A percentile compares a stretch with the other conserved stretches of the same genome.
These are phyloP conservation scores for Stagonosporopsis rhizophila DNA, from an alignment of 2,329 filamentous ascomycete species.

Conservation along the genomic window DNA sequence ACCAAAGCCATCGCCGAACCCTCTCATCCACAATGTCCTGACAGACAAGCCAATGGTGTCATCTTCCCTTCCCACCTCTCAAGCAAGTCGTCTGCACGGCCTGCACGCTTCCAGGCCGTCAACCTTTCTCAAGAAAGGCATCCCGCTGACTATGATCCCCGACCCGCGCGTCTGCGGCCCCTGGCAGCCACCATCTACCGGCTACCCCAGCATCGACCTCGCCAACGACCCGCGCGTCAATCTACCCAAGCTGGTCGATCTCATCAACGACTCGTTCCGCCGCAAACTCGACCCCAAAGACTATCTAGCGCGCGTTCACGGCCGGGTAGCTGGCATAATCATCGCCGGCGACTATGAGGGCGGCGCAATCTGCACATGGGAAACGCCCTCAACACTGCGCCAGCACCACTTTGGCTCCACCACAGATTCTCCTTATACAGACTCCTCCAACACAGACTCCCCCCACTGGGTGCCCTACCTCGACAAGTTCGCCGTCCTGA, in stretches of 20 bases:
- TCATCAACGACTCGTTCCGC: conserved; percentile 94
- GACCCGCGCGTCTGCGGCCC: conserved; percentile 65
- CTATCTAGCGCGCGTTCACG: conserved; percentile 81
- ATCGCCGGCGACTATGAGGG: conserved; percentile 97
- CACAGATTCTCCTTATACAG: conserved; percentile 23
- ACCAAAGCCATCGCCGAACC: conserved; percentile 72
- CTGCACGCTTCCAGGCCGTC: conserved; percentile 60
- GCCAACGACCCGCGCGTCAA: conserved; percentile 80
- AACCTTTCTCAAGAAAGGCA: conserved; percentile 88
- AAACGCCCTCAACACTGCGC: conserved; percentile 61
- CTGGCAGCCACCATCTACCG: conserved; percentile 72
- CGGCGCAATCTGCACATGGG: conserved; percentile 94
- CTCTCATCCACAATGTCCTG: conserved; percentile 91
- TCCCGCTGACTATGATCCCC: conserved; percentile 85
- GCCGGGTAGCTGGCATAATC: conserved; percentile 86
- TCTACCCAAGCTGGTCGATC: conserved; percentile 77
- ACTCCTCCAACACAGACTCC: conserved; percentile 61
- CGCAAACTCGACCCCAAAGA: conserved; percentile 82
- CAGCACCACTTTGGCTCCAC: conserved; percentile 51
- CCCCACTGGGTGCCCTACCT: conserved; percentile 80
- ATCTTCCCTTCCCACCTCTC: conserved; percentile 77
- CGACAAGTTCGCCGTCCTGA: conserved; percentile 96
- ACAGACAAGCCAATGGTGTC: conserved; percentile 95
- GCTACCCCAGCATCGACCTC: conserved; percentile 69
- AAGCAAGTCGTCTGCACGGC: conserved; percentile 37